Conservation (phyloP, 2,329 filamentous ascomycete genomes). For the Fusarium illudens region DNA sequence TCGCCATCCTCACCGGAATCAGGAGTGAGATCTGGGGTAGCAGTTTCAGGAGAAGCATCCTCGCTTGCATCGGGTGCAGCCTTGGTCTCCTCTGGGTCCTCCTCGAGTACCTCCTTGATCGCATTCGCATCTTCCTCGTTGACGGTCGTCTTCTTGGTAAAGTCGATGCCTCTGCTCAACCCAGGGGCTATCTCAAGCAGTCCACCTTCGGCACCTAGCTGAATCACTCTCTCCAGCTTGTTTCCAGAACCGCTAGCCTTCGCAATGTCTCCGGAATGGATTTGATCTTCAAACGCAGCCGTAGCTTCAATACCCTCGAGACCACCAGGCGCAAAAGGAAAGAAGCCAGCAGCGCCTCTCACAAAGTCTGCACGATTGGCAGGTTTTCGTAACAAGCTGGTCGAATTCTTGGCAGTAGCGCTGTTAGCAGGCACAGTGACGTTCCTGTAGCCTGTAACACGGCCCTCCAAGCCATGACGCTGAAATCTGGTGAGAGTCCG, state of each 20-base stretch:
- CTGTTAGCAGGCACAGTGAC: conserved; percentile 90
- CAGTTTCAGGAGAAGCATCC: conserved; percentile 32
- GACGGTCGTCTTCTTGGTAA: conserved; percentile 64
- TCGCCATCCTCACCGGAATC: conserved; percentile 60
- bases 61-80: conserved; percentile 44
- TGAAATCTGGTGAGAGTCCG: conserved; percentile 94
- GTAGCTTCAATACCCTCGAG: conserved; percentile 86
- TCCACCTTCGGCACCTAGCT: conserved; percentile 78
- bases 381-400: conserved; percentile 85
- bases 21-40: conserved; percentile 39
- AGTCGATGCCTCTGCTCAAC: conserved; percentile 78
- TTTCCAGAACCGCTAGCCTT: conserved; percentile 56
- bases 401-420: conserved; percentile 94
- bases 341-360: conserved; percentile 89
- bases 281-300: conserved; percentile 82
- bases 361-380: conserved; percentile 90
- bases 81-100: conserved; percentile 56
- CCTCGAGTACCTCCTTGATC: conserved; percentile 69
- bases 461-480: conserved; percentile 88
- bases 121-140: conserved; percentile 72
- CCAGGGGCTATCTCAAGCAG: conserved; percentile 86
- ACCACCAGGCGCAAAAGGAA: conserved; percentile 91
- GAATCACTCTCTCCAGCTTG: conserved; percentile 85
- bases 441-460: conserved; percentile 92
- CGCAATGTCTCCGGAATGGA: conserved; percentile 59